Conservation (phyloP, 305 asterid species). For the Fraxinus nigra region DNA sequence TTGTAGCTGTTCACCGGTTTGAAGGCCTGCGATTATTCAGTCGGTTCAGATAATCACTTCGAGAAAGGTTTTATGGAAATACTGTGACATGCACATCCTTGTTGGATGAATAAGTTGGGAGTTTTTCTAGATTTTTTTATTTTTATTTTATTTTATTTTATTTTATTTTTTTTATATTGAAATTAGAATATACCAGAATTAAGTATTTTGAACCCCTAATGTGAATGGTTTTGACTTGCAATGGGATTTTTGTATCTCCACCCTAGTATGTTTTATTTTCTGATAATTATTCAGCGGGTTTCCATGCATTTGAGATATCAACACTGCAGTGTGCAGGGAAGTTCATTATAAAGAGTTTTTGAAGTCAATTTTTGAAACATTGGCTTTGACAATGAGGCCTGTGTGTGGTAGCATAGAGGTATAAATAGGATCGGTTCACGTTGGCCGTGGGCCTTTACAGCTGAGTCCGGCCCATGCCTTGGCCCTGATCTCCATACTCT, state of each 20-base stretch:
- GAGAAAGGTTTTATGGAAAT: background rate
- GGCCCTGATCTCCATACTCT: background rate
- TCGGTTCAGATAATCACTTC: background rate
- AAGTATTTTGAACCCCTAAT: background rate
- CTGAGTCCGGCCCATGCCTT: background rate
- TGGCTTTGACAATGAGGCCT: background rate
- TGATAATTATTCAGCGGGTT: background rate
- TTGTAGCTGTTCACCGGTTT: background rate
- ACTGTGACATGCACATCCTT: background rate
- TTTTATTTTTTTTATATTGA: background rate
- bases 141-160: too few species aligned
- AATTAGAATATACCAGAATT: background rate
- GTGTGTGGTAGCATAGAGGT: background rate
- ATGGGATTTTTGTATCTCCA: background rate
- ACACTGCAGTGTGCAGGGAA: background rate
- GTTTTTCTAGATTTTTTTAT: background rate
- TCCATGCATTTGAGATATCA: background rate
- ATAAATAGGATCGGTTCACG: background rate
- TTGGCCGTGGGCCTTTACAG: background rate
- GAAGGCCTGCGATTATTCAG: background rate
- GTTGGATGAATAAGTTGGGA: background rate
- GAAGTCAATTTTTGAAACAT: background rate
- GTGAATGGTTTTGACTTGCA: background rate
- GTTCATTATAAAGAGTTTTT: background rate
- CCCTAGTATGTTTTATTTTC: background rate